Evolutionary conservation across 768 basidiomycete genomes (phyloP).

Genomic region (Udeniomyces megalosporus): DNA sequence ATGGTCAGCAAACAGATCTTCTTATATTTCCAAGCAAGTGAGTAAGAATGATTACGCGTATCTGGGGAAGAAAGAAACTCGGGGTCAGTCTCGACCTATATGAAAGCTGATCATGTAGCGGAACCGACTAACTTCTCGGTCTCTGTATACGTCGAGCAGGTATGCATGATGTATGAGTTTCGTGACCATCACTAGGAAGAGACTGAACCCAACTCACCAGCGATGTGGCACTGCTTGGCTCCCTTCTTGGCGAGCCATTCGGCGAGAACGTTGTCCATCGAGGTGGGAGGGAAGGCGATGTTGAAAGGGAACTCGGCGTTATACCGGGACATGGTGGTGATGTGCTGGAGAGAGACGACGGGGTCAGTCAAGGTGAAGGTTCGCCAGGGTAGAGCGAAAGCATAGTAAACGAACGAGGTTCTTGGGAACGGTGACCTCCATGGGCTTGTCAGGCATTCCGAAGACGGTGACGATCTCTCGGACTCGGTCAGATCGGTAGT

Average conservation of each 20-base stretch:
- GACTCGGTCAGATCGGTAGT: conserved; percentile 94
- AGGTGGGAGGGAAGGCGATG: conserved; percentile 82
- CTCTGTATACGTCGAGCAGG: conserved; percentile 35
- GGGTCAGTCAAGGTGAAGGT: too few species aligned
- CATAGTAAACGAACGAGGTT: conserved; percentile 34
- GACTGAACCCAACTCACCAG: conserved; percentile 36
- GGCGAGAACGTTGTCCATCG: conserved; percentile 85
- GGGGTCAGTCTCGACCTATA: not conserved
- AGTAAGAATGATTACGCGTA: not conserved
- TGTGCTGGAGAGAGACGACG: too few species aligned
- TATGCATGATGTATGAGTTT: not conserved
- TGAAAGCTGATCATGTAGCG: not conserved
- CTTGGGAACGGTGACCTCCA: conserved; percentile 65
- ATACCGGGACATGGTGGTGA: conserved; percentile 88
- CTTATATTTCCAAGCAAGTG: too few species aligned
- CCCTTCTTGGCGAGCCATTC: conserved; percentile 72
- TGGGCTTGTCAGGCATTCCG: conserved; percentile 63
- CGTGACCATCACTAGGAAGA: not conserved
- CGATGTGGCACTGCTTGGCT: conserved; percentile 73
- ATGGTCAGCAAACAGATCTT: too few species aligned
- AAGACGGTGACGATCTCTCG: conserved; percentile 72
- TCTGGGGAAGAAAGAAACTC: not conserved
- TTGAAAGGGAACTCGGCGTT: conserved; percentile 79
- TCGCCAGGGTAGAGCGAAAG: too few species aligned
- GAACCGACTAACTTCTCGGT: conserved; percentile 67